Conservation (phyloP, 768 basidiomycete genomes). For the Solioccasus polychromus region DNA sequence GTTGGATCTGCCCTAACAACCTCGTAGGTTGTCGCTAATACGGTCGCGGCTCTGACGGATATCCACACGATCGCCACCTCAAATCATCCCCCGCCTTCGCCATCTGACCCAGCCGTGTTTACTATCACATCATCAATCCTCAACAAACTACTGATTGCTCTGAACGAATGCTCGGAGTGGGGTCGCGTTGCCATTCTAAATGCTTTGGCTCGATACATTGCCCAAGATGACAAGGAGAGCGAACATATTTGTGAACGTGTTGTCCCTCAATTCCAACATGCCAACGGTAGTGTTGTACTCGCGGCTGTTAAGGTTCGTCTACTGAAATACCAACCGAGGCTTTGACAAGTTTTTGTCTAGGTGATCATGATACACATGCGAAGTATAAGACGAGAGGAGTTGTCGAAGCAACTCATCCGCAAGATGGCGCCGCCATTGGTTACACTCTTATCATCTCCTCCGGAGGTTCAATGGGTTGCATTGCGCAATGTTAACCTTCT, state of each 20-base stretch:
- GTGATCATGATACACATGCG: conserved; percentile 98
- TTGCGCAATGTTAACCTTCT: conserved; percentile 95
- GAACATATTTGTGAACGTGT: conserved; percentile 99
- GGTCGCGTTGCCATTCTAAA: conserved; percentile 92
- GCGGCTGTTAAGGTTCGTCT: conserved; percentile 83
- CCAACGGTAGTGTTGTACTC: conserved; percentile 94
- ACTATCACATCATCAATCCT: conserved; percentile 79
- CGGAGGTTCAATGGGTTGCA: conserved; percentile 98
- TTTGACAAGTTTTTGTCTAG: conserved; percentile 35
- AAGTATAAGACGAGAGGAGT: conserved; percentile 73
- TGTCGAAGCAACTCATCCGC: conserved; percentile 78
- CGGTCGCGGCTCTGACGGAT: conserved; percentile 88
- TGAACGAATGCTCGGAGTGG: conserved; percentile 99
- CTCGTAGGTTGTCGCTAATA: conserved; percentile 91
- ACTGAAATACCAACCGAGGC: neutral
- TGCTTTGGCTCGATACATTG: conserved; percentile 78
- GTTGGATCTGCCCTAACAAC: neutral
- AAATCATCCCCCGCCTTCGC: conserved; percentile 45
- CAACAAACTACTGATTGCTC: conserved; percentile 86
- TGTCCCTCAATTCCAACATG: conserved; percentile 97
- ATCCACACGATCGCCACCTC: conserved; percentile 75
- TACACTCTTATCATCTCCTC: conserved; percentile 92
- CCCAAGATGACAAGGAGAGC: conserved; percentile 88
- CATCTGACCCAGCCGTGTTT: conserved; percentile 69
- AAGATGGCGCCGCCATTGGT: conserved; percentile 99